A percentile compares a stretch with the other conserved stretches of the same genome.
Conservation (phyloP, 139 green algal genomes). For the Zygnema cylindricum region DNA sequence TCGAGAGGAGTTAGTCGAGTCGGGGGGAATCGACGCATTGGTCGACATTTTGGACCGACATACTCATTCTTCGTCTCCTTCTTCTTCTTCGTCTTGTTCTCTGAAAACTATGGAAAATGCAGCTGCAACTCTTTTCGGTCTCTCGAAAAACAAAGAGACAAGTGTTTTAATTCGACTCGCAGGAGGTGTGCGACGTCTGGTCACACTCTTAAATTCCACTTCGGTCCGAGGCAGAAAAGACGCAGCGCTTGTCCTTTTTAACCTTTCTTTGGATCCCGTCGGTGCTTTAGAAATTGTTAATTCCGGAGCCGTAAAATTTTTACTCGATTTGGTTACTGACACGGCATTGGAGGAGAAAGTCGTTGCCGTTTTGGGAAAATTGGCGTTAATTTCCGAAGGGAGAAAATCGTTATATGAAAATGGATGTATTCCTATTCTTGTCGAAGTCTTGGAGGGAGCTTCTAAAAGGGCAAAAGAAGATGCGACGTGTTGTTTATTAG, state of each 20-base stretch:
- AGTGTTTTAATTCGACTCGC: neutral
- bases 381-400: neutral
- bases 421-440: conserved; percentile 28
- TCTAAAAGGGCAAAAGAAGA: conserved; percentile 47
- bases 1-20: conserved; percentile 6
- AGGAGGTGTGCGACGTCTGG: conserved; percentile 1
- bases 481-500: conserved; percentile 33
- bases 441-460: conserved; percentile 40
- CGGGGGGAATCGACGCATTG: conserved; percentile 25
- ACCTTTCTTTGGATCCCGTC: neutral
- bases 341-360: conserved; percentile 28
- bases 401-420: conserved; percentile 31
- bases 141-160: neutral
- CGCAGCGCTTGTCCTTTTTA: conserved; percentile 20
- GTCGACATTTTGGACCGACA: conserved; percentile 21
- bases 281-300: neutral
- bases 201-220: neutral
- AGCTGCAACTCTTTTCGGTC: conserved; percentile 16
- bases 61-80: no score
- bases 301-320: neutral
- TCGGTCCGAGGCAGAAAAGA: conserved; percentile 14
- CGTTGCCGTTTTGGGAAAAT: conserved; percentile 14
- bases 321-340: neutral
- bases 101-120: conserved; percentile 16
- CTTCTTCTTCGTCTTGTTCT: no score